Evolutionary conservation across 164 flowering plant genomes (phyloP).

Genomic region (Aristolochia fimbriata): DNA sequence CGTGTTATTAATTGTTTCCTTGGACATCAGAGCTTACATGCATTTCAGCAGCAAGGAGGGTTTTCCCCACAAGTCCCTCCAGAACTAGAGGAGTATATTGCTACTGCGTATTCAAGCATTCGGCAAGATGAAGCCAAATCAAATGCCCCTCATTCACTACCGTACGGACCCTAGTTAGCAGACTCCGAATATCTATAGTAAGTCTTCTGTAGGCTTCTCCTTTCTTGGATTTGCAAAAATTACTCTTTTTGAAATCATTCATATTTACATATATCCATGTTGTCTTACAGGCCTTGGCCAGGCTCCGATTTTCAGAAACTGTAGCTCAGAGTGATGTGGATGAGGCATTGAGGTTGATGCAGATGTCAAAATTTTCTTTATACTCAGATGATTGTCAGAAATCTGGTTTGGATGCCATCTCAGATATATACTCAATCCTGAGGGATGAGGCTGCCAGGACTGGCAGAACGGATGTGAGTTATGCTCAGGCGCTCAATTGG

Average conservation of each 20-base stretch:
- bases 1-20: not conserved
- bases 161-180: slow-evolving; percentile 89
- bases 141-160: slow-evolving; percentile 84
- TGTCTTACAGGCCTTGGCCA: slow-evolving; percentile 72
- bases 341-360: slow-evolving; percentile 95
- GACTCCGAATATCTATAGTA: slow-evolving; percentile 92
- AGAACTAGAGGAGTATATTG: slow-evolving; percentile 92
- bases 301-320: slow-evolving; percentile 84
- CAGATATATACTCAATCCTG: slow-evolving; percentile 88
- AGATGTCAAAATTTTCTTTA: slow-evolving; percentile 96
- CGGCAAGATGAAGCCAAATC: slow-evolving; percentile 97
- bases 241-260: not conserved
- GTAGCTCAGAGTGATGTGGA: slow-evolving; percentile 99
- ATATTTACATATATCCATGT: not conserved
- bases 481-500: slow-evolving; percentile 93
- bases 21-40: slow-evolving; percentile 67
- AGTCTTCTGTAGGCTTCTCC: slow-evolving; percentile 15
- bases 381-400: slow-evolving; percentile 88
- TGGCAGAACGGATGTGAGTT: slow-evolving; percentile 66
- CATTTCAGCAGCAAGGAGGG: slow-evolving; percentile 83
- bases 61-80: slow-evolving; percentile 68
- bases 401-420: slow-evolving; percentile 95
- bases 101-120: slow-evolving; percentile 82
- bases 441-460: slow-evolving; percentile 93
- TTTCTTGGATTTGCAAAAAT: not conserved